phyloP scores from a whole-genome alignment of 306 rosid species.

The Quillaja saponaria region DNA sequence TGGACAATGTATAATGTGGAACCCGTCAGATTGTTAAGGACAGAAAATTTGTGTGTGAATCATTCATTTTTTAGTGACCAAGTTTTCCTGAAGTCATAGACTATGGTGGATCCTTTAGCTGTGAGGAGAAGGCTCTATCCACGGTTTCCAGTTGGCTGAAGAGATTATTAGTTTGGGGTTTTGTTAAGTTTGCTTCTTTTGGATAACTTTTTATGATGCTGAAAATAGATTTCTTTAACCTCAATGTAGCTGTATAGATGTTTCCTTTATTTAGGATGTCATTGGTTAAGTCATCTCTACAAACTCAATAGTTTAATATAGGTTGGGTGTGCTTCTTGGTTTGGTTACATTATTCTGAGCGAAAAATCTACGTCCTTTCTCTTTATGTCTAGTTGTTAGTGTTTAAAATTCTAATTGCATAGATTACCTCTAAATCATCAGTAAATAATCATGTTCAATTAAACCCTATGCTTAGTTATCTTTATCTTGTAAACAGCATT shows the following conservation, averaged over 20 bases:
- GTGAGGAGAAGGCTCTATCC: neutral
- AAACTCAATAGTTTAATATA: too few species aligned
- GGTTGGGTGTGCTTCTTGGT: conserved; percentile 7
- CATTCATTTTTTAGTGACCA: neutral
- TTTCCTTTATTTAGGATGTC: neutral
- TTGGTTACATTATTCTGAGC: too few species aligned
- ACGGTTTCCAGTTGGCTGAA: neutral
- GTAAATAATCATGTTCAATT: too few species aligned
- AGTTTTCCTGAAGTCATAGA: neutral
- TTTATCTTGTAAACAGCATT: too few species aligned
- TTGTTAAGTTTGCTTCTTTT: neutral
- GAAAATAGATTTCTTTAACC: conserved; percentile 4
- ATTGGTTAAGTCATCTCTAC: too few species aligned
- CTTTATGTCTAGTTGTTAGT: too few species aligned
- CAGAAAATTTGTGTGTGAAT: neutral
- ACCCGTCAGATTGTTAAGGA: conserved; percentile 10
- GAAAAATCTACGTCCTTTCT: too few species aligned
- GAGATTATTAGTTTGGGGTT: neutral
- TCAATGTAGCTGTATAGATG: conserved; percentile 2
- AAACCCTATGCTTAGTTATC: too few species aligned
- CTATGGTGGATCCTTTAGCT: conserved; percentile 1
- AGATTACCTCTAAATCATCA: too few species aligned
- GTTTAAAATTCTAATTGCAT: too few species aligned
- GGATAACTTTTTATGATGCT: conserved; percentile 4
- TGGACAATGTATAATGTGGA: conserved; percentile 12